Base-by-base conservation (phyloP, 2,329 filamentous ascomycete species). In the Chlorencoelia australis region DNA sequence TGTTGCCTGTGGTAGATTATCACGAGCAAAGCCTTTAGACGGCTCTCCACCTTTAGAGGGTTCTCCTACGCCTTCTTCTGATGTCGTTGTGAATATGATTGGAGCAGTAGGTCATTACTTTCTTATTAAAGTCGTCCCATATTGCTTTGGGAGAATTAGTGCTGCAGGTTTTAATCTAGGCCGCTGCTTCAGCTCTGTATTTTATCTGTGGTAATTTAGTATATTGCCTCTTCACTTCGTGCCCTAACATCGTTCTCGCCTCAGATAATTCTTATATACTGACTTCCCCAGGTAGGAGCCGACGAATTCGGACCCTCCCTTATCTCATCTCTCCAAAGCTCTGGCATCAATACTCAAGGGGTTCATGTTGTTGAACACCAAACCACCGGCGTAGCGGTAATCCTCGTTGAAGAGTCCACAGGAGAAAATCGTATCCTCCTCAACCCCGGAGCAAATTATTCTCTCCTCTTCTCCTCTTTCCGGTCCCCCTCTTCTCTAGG, bases 1-100 rank as follows among this genome's bases (percentile, higher is more conserved):
- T 41, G 83, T 94, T 38, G 86, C 87, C 16, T 87, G 82, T 62
- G 83, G 80, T 33, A 83, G 89, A 45, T 73, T 93, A 33, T 91
- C 84, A 1, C 73, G 81, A 31, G 54, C 68, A 18, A 66, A 64
- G 21, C 48, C 55, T 22, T n/a, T n/a, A n/a, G n/a, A n/a, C n/a
- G 27, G 43, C 10, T 28, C 25, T n/a, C 13, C 24, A 7, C 13
- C 43, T 43, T 29, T 49, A 10, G 13, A 43, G 43, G 30, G 50
- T 51, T 27, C 46, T 17, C 17, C 28, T n/a, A 16, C 30, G 15
- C 34, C 39, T 7, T n/a, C n/a, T n/a, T n/a, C n/a, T n/a, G 43
- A 47, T 33, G 56, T 69, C 20, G 51, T 61, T 4, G 72, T 88
- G 25, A 67, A 72, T 52, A 87, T 89, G 80, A 61, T 84, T 14